Base-by-base conservation (phyloP, 352 stramenopile genomes). In the Phytopythium mirpurense region DNA sequence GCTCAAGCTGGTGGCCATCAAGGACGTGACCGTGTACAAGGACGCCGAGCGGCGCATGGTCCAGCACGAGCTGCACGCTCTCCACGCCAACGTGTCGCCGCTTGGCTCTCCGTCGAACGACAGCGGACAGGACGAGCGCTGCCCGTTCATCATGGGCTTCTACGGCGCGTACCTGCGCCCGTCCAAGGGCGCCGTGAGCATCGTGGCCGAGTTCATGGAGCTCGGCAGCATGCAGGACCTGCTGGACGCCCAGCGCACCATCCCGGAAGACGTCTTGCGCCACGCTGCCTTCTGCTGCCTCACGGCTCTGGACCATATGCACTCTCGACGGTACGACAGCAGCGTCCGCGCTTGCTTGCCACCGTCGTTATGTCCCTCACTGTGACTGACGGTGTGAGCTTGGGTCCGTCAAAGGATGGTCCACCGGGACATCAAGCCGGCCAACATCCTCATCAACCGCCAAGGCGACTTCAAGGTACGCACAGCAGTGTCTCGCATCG, bases 121-220 rank as follows among this genome's bases (percentile, higher is more conserved):
- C 4, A 36, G 3, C 6, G 7, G 1, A 5, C 41, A 10, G 7
- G 41, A 18, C 8, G 36, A 42, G 5, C 51, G 59, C 5, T 91
- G 86, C 57, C 86, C 83, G 8, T 93, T 90, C 51, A 68, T 96
- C 5, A 84, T 97, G n/a, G 68, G 70, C 2, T 97, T 97, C 59
- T 93, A 95, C 47, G 88, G 90, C 18, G 89, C 86, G 9, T 97
- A 92, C 54, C 58, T 88, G 9, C 88, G 83, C 23, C 74, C 82
- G 9, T 62, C 83, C 0, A 78, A 86, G 46, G 79, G 81, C 24
- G 80, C 72, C 0, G 72, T 97, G 27, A 89, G 73, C 24, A 88
- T 97, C 23, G 87, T 95, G 38, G 92, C 97, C 74, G 89, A 97
- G 58, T 97, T 96, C 41, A 97, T 97, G 89, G 82, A 97, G 45